Conservation (phyloP, 2,329 filamentous ascomycete genomes). For the Penicillium hesseltinei region DNA sequence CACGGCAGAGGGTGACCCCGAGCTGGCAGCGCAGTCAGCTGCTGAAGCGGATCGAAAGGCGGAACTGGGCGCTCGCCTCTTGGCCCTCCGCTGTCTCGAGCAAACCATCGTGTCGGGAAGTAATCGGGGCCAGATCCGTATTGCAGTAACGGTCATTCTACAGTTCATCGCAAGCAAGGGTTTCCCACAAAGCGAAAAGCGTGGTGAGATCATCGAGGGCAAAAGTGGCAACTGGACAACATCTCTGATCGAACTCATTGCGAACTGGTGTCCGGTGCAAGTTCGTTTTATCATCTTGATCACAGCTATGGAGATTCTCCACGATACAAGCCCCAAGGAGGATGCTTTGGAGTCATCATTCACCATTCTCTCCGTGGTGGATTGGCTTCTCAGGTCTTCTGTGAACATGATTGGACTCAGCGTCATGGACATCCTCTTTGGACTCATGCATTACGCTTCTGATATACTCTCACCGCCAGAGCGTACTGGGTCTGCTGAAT, state of each 20-base stretch:
- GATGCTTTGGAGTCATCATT: constrained; percentile 71
- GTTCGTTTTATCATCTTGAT: constrained; percentile 89
- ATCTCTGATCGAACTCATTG: constrained; percentile 73
- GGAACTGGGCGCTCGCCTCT: constrained; percentile 80
- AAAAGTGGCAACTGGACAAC: constrained; percentile 70
- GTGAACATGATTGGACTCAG: constrained; percentile 94
- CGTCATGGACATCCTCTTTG: constrained; percentile 89
- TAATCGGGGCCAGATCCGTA: constrained; percentile 76
- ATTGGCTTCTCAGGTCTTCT: constrained; percentile 78
- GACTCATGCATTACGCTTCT: constrained; percentile 79
- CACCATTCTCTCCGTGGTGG: constrained; percentile 72
- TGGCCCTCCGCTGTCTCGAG: constrained; percentile 83
- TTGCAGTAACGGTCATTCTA: constrained; percentile 70
- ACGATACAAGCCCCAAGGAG: constrained; percentile 66
- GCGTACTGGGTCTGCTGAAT: constrained; percentile 35
- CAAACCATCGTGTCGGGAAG: constrained; percentile 75
- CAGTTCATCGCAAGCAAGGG: constrained; percentile 65
- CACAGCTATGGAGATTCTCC: constrained; percentile 72
- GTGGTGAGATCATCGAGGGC: constrained; percentile 42
- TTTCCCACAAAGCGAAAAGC: constrained; percentile 52
- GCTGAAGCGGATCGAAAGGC: constrained; percentile 85
- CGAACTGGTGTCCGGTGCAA: constrained; percentile 88
- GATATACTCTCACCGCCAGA: constrained; percentile 66
- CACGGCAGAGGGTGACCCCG: constrained; percentile 65
- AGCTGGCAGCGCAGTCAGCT: constrained; percentile 69